These are phyloP conservation scores for Komagataella populi DNA, from an alignment of 805 yeast genomes.

Conservation along the genomic window DNA sequence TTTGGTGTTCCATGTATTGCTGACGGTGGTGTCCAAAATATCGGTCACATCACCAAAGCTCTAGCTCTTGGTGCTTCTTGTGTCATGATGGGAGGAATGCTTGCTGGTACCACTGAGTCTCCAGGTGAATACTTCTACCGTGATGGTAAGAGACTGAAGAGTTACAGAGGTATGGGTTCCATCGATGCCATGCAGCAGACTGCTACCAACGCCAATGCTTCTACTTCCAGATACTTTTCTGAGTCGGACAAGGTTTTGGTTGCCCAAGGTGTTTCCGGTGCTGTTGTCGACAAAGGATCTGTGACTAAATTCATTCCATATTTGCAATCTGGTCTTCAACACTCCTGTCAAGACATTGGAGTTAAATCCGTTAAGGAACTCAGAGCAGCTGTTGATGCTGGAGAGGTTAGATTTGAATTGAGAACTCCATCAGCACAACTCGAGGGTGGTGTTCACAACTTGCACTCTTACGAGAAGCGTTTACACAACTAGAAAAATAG, in stretches of 20 bases:
- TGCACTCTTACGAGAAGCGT: constrained; percentile 95
- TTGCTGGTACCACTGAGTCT: constrained; percentile 96
- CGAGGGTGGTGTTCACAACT: constrained; percentile 96
- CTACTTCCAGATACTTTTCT: constrained; percentile 95
- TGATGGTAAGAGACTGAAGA: constrained; percentile 94
- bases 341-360: constrained; percentile 98
- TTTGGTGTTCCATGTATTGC: constrained; percentile 99
- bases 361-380: constrained; percentile 50
- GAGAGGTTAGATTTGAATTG: constrained; percentile 83
- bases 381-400: constrained; percentile 47
- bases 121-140: constrained; percentile 98
- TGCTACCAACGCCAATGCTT: constrained; percentile 81
- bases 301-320: constrained; percentile 89
- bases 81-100: constrained; percentile 99
- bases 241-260: constrained; percentile 92
- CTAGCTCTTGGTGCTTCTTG: constrained; percentile 91
- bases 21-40: constrained; percentile 98
- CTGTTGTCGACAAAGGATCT: constrained; percentile 95
- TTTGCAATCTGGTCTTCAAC: constrained; percentile 90
- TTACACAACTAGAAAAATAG: constrained; percentile 56
- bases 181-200: constrained; percentile 97
- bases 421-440: constrained; percentile 98
- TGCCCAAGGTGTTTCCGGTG: constrained; percentile 98
- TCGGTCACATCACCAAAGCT: constrained; percentile 97
- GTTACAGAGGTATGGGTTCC: constrained; percentile 99